These are phyloP conservation scores for Colletotrichum siamense DNA, from an alignment of 2,329 filamentous ascomycete genomes.

Conservation along the genomic window DNA sequence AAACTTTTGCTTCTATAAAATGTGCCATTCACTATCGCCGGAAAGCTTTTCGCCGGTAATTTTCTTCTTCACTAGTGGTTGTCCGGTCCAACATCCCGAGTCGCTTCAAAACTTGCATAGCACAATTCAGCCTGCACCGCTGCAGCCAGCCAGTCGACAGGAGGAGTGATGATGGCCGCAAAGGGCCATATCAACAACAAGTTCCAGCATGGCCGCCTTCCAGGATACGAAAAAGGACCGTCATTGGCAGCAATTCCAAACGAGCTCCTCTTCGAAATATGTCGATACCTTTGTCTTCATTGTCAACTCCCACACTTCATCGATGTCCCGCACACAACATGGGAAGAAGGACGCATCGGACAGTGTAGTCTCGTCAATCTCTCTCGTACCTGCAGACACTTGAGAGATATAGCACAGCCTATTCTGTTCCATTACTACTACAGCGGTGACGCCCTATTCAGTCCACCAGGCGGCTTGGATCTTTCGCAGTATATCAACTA, in stretches of 20 bases:
- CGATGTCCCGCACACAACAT: not conserved
- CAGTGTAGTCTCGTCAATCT: not conserved
- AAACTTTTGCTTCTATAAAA: not conserved
- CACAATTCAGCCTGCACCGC: not conserved
- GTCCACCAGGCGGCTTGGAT: not conserved
- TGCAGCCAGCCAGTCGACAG: not conserved
- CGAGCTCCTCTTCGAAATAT: not conserved
- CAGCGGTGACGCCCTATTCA: not conserved
- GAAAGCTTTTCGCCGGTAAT: not conserved
- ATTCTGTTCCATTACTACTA: not conserved
- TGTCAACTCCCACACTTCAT: not conserved
- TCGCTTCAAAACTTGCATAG: not conserved
- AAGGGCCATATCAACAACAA: not conserved
- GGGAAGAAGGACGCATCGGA: not conserved
- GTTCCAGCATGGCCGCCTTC: not conserved
- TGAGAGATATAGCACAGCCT: not conserved
- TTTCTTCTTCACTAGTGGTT: not conserved
- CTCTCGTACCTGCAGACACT: not conserved
- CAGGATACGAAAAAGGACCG: not conserved
- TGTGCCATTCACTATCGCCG: accelerated
- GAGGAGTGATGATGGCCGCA: not conserved
- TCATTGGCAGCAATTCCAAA: not conserved
- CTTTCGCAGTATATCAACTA: not conserved
- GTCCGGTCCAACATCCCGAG: not conserved
- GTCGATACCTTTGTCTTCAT: not conserved